These are phyloP conservation scores for Diaporthe sp. DNA, from an alignment of 2,329 filamentous ascomycete genomes.

Conservation along the genomic window DNA sequence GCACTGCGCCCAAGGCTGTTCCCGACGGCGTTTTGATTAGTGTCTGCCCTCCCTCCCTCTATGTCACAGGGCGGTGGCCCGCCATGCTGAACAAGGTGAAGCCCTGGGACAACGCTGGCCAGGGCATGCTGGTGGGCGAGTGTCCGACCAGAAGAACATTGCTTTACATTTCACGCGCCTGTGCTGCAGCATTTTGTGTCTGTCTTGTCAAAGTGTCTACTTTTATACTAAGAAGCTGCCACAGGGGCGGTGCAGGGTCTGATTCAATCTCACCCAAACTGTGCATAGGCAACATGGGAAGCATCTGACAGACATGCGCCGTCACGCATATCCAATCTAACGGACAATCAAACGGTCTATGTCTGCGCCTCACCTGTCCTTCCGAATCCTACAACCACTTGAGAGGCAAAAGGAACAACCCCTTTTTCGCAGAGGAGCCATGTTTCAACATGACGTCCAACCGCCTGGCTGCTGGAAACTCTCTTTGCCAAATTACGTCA, in stretches of 20 bases:
- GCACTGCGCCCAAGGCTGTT: neutral
- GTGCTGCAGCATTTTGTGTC: neutral
- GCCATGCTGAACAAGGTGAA: neutral
- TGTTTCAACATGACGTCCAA: conserved; percentile 7
- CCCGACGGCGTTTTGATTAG: neutral
- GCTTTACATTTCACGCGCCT: neutral
- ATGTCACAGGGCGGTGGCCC: conserved; percentile 1
- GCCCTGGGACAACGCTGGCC: neutral
- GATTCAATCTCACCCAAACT: neutral
- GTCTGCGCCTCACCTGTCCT: neutral
- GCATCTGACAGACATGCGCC: neutral
- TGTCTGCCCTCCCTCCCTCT: neutral
- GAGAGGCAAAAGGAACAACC: neutral
- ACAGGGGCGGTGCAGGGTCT: neutral
- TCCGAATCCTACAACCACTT: neutral
- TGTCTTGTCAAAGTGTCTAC: neutral
- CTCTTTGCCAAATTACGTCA: neutral
- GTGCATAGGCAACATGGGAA: neutral
- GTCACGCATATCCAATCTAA: neutral
- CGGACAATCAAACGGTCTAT: neutral
- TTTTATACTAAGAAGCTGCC: too few relatives aligned
- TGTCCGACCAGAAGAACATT: neutral
- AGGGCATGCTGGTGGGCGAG: too few relatives aligned
- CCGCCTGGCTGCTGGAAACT: neutral
- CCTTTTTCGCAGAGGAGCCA: neutral